phyloP scores from a whole-genome alignment of 768 basidiomycete genomes.

The Tylopilus felleus region DNA sequence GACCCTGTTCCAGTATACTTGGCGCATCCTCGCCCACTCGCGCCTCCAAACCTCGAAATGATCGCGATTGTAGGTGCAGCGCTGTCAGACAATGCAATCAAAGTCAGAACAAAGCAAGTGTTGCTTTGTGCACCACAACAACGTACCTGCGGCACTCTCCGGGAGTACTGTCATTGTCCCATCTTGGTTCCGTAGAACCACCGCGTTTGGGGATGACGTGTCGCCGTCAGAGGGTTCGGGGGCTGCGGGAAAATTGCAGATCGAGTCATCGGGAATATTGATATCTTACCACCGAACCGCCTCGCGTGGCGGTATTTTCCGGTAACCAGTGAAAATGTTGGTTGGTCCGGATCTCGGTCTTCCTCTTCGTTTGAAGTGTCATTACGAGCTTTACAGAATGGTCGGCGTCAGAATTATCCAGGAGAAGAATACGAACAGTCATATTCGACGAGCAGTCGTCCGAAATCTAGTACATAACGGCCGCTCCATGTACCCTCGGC shows the following conservation, averaged over 20 bases:
- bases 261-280: background rate
- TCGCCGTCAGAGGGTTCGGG: conserved; percentile 16
- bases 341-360: conserved; percentile 61
- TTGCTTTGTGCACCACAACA: conserved; percentile 28
- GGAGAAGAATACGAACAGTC: conserved; percentile 12
- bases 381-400: conserved; percentile 4
- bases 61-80: conserved; percentile 68
- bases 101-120: conserved; percentile 3
- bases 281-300: conserved; percentile 49
- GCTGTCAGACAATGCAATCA: conserved; percentile 36
- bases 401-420: background rate
- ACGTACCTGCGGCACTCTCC: conserved; percentile 66
- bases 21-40: conserved; percentile 77
- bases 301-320: conserved; percentile 82
- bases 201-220: conserved; percentile 34
- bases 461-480: conserved; percentile 77
- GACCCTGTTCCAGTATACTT: conserved; percentile 79
- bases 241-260: conserved; percentile 8
- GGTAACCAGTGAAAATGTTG: conserved; percentile 81
- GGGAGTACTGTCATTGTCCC: conserved; percentile 48
- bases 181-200: conserved; percentile 66
- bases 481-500: conserved; percentile 71
- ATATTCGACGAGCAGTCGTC: conserved; percentile 46
- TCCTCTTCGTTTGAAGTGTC: conserved; percentile 25
- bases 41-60: conserved; percentile 79